phyloP scores from a whole-genome alignment of 495 filamentous ascomycete genomes.

The Podospora fimiseda region DNA sequence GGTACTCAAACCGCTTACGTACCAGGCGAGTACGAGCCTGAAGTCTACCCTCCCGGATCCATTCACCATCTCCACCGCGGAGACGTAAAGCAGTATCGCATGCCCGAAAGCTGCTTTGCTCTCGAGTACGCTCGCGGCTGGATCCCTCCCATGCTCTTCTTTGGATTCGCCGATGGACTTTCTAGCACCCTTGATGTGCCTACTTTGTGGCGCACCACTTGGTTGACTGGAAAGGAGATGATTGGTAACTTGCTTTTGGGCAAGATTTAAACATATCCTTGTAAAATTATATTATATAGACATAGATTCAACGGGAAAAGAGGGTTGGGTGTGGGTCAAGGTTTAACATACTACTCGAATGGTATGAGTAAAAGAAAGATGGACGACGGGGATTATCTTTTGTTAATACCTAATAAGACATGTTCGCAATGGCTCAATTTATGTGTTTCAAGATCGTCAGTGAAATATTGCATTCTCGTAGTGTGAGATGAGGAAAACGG shows the following conservation, averaged over 20 bases:
- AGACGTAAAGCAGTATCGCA: conserved; percentile 78
- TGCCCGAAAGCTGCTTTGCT: conserved; percentile 73
- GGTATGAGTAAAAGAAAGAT: too few relatives aligned
- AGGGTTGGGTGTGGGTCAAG: too few relatives aligned
- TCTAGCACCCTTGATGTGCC: conserved; percentile 69
- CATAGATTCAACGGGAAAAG: too few relatives aligned
- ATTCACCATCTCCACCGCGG: conserved; percentile 75
- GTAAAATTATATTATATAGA: too few relatives aligned
- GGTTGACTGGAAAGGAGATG: conserved; percentile 68
- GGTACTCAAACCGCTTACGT: conserved; percentile 68
- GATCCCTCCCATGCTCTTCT: conserved; percentile 86
- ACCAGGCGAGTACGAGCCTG: conserved; percentile 61
- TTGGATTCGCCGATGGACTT: conserved; percentile 76
- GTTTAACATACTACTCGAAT: too few relatives aligned
- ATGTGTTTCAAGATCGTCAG: too few relatives aligned
- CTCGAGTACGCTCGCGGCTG: conserved; percentile 84
- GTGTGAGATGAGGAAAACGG: too few relatives aligned
- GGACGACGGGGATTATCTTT: too few relatives aligned
- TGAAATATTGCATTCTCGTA: too few relatives aligned
- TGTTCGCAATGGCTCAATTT: too few relatives aligned
- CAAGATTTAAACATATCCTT: conserved; percentile 71
- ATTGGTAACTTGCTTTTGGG: conserved; percentile 58
- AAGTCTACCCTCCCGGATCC: conserved; percentile 67
- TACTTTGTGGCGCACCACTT: conserved; percentile 69
- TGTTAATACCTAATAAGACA: too few relatives aligned